Conservation (phyloP, 1,284 basidiomycete species). For the Sanguinoderma infundibulare region DNA sequence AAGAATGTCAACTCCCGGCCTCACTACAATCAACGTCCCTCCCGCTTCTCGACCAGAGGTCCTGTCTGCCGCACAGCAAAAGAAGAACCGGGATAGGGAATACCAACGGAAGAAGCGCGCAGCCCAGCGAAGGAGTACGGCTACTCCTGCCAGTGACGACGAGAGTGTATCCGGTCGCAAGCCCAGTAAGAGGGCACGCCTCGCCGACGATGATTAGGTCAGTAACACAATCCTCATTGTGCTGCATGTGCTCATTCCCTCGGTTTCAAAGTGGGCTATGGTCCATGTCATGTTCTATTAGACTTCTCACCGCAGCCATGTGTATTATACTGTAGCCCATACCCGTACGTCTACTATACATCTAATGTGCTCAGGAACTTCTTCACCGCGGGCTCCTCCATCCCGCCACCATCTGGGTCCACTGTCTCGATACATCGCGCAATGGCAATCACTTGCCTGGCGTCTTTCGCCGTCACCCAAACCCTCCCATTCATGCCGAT, state of each 20-base stretch:
- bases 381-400: conserved; percentile 55
- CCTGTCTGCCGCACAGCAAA: conserved; percentile 69
- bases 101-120: conserved; percentile 78
- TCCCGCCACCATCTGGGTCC: conserved; percentile 66
- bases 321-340: conserved; percentile 22
- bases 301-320: too few species aligned
- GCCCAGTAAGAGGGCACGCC: conserved; percentile 63
- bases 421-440: conserved; percentile 73
- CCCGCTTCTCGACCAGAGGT: conserved; percentile 69
- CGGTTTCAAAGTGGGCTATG: too few species aligned
- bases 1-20: conserved; percentile 59
- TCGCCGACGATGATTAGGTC: conserved; percentile 57
- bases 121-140: conserved; percentile 54
- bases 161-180: conserved; percentile 60
- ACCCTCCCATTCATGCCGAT: conserved; percentile 84
- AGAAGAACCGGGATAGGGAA: conserved; percentile 74
- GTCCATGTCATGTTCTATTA: too few species aligned
- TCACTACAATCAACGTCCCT: conserved; percentile 76
- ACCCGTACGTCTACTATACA: conserved; percentile 39
- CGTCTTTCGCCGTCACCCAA: conserved; percentile 76
- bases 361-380: conserved; percentile 60
- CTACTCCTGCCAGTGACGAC: conserved; percentile 65
- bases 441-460: conserved; percentile 69
- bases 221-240: neutral
- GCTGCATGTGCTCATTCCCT: too few species aligned